Conservation (phyloP, 768 basidiomycete genomes). For the Dictyophora rubrovolvata region DNA sequence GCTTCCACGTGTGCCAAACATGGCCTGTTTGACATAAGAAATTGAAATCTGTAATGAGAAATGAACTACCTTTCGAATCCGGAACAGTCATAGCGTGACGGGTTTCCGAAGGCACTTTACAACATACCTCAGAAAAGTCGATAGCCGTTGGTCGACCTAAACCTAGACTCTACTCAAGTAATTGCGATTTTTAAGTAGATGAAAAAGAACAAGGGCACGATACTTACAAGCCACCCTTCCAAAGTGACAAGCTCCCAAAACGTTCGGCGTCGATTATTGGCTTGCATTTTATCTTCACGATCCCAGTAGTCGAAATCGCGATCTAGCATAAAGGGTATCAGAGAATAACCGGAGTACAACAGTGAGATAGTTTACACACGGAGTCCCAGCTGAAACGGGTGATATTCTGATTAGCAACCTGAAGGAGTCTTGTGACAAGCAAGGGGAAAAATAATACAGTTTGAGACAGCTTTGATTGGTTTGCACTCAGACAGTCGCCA, state of each 20-base stretch:
- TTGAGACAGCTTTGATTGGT: not conserved
- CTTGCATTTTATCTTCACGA: not conserved
- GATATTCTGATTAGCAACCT: not conserved
- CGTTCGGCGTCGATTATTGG: not conserved
- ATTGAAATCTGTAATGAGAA: not conserved
- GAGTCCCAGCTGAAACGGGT: not conserved
- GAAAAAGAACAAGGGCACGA: not conserved
- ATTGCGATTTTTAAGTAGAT: not conserved
- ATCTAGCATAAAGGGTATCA: conserved; percentile 61
- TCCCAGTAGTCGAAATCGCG: not conserved
- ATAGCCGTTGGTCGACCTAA: conserved; percentile 6
- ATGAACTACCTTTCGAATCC: conserved; percentile 1
- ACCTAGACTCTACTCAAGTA: conserved; percentile 1
- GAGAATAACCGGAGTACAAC: conserved; percentile 89
- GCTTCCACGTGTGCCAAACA: conserved; percentile 1
- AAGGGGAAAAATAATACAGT: not conserved
- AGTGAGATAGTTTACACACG: conserved; percentile 38
- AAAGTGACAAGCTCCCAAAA: conserved; percentile 1
- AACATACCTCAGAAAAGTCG: conserved; percentile 3
- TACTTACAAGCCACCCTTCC: not conserved
- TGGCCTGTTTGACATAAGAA: not conserved
- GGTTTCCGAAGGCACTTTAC: conserved; percentile 1
- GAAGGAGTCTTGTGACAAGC: not conserved
- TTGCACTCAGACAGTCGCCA: no score
- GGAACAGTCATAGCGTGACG: not conserved